Base-by-base conservation (phyloP, 2,329 filamentous ascomycete species). In the Clarireedia homoeocarpa region DNA sequence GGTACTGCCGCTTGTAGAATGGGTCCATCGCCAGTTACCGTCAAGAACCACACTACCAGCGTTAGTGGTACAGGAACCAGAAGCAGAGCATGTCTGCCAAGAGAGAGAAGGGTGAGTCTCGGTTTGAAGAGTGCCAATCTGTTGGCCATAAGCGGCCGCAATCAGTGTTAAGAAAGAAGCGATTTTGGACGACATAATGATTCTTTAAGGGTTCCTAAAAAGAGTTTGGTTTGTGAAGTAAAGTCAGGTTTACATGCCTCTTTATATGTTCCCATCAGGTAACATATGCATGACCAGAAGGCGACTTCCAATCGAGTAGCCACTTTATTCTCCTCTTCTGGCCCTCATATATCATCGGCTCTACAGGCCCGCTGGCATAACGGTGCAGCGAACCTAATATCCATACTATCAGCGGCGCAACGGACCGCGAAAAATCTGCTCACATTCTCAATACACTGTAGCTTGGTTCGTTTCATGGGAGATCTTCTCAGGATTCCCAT, bases 21-120 rank as follows among this genome's bases (percentile, higher is more conserved):
- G 78, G 51, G 80, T 67, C 80, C 80, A 82, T 53, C 79, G 74
- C 79, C 79, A 83, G 71, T 82, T 82, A 59, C 77, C 63, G 63
- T 83, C 79, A 60, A 82, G 68, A 38, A 77, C 74, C 51, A 83
- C 71, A 50, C 75, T 75, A 30, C 75, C 77, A 51, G 68, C 69
- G 54, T 75, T 70, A 20, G 71, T 74, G 2, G 74, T 74, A 68
- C 80, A 82, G 34, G 70, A 71, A 51, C 75, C 73, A 46, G 65
- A 66, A 17, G 70, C 67, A 26, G 76, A 74, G 65, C 79, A 83
- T 59, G 72, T 73, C 62, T 78, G 71, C 74, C 75, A 79, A 50
- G 72, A 76, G 65, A 83, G 70, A 53, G 74, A 65, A 55, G 79
- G 80, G 61, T 82, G 80, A 17, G 69, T 72, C 63, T 81, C 78